Evolutionary conservation across 2,329 filamentous ascomycete genomes (phyloP).

Genomic region (Nothomitra cinnamomea): DNA sequence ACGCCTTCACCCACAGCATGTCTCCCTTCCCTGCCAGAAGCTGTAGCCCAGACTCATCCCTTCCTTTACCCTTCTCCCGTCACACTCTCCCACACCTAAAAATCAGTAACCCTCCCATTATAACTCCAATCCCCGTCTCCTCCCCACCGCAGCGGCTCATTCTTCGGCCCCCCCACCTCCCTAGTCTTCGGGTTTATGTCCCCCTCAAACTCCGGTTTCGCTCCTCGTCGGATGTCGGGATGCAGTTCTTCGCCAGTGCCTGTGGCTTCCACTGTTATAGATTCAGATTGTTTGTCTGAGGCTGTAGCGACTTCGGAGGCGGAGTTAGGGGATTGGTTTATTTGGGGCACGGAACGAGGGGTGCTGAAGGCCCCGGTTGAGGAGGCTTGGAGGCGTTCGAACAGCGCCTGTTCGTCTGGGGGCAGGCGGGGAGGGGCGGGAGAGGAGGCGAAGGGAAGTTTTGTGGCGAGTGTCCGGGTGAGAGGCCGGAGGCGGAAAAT

Average conservation of each 20-base stretch:
- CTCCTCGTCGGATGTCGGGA: slow-evolving; percentile 56
- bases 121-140: slow-evolving; percentile 69
- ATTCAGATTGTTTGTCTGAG: slow-evolving; percentile 9
- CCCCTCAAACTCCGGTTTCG: slow-evolving; percentile 81
- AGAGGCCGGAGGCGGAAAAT: slow-evolving; percentile 10
- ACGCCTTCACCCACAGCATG: too few species aligned
- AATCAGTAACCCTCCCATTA: slow-evolving; percentile 90
- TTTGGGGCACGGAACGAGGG: slow-evolving; percentile 28
- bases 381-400: slow-evolving; percentile 66
- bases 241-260: slow-evolving; percentile 48
- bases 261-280: slow-evolving; percentile 22
- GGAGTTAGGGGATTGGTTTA: slow-evolving; percentile 32
- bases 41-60: too few species aligned
- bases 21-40: too few species aligned
- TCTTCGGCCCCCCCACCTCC: slow-evolving; percentile 93
- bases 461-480: slow-evolving; percentile 21
- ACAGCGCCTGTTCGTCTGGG: slow-evolving; percentile 75
- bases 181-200: slow-evolving; percentile 86
- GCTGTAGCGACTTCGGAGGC: slow-evolving; percentile 13
- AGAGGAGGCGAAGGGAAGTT: slow-evolving; percentile 22
- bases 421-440: slow-evolving; percentile 63
- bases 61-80: too few species aligned
- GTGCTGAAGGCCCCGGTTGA: slow-evolving; percentile 66
- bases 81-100: too few species aligned
- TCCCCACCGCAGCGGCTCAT: slow-evolving; percentile 85